These are phyloP conservation scores for Brassica hybrid DNA, from an alignment of 441 rosid genomes.

Conservation along the genomic window DNA sequence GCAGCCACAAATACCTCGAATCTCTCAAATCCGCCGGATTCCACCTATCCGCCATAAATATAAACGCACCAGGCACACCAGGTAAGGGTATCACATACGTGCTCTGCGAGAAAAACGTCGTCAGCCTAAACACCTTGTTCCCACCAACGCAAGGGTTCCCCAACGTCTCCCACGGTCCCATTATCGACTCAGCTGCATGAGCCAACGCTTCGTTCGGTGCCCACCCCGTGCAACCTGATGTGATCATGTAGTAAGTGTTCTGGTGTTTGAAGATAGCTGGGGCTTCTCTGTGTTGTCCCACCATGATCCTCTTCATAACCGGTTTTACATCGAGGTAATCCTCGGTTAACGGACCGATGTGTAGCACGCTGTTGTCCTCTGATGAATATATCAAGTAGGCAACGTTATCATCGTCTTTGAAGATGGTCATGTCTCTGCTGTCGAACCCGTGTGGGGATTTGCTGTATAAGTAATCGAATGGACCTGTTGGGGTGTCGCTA, in stretches of 20 bases:
- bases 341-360: constrained; percentile 73
- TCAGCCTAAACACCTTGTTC: constrained; percentile 61
- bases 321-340: constrained; percentile 71
- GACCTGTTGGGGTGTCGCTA: constrained; percentile 86
- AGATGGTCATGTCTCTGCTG: constrained; percentile 95
- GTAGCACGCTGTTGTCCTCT: constrained; percentile 87
- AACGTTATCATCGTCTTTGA: constrained; percentile 75
- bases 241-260: constrained; percentile 88
- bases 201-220: constrained; percentile 92
- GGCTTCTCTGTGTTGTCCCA: constrained; percentile 88
- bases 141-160: constrained; percentile 91
- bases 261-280: constrained; percentile 81
- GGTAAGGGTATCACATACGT: constrained; percentile 73
- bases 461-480: constrained; percentile 75
- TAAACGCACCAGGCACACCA: constrained; percentile 66
- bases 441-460: constrained; percentile 82
- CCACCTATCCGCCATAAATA: constrained; percentile 97
- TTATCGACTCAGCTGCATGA: constrained; percentile 82
- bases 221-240: constrained; percentile 96
- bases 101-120: constrained; percentile 87
- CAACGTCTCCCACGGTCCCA: constrained; percentile 94
- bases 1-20: constrained; percentile 88
- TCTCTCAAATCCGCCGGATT: constrained; percentile 82
- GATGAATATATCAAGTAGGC: constrained; percentile 89
- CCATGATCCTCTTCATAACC: constrained; percentile 62